These are phyloP conservation scores for Sinapis alba DNA, from an alignment of 441 rosid genomes.

Conservation along the genomic window DNA sequence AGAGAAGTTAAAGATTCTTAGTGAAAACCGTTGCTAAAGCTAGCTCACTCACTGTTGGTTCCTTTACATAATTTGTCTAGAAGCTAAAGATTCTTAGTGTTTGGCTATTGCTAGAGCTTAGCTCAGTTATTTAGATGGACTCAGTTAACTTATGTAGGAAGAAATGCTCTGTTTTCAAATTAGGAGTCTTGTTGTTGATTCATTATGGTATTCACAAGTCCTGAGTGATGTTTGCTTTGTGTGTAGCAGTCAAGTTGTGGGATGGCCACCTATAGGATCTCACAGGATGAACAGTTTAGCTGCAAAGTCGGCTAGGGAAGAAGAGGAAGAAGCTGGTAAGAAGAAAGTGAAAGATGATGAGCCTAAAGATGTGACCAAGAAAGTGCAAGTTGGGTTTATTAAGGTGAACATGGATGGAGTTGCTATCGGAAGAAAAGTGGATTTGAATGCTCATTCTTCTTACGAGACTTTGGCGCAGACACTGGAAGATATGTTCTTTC, in stretches of 20 bases:
- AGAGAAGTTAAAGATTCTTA: neutral
- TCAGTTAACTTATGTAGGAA: neutral
- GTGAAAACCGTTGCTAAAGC: neutral
- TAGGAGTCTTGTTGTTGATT: constrained; percentile 1
- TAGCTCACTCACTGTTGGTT: neutral
- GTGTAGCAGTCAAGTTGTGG: constrained; percentile 67
- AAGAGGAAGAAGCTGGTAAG: constrained; percentile 34
- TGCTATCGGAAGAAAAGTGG: constrained; percentile 64
- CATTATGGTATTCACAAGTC: constrained; percentile 4
- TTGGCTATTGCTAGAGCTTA: neutral
- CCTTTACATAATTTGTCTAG: neutral
- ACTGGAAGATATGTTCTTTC: constrained; percentile 57
- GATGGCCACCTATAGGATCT: constrained; percentile 72
- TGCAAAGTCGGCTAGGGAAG: constrained; percentile 60
- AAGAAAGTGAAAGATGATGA: constrained; percentile 44
- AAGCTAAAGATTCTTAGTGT: neutral
- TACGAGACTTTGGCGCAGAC: constrained; percentile 55
- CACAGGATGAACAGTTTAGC: constrained; percentile 68
- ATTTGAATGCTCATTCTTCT: constrained; percentile 55
- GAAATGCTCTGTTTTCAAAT: constrained; percentile 4
- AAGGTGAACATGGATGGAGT: constrained; percentile 65
- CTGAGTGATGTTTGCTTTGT: constrained; percentile 24
- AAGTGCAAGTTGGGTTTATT: constrained; percentile 50
- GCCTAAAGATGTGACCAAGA: constrained; percentile 49
- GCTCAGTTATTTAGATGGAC: neutral